phyloP scores from a whole-genome alignment of 192 early-diverging fungal genomes.

The Backusella liffmaniae region DNA sequence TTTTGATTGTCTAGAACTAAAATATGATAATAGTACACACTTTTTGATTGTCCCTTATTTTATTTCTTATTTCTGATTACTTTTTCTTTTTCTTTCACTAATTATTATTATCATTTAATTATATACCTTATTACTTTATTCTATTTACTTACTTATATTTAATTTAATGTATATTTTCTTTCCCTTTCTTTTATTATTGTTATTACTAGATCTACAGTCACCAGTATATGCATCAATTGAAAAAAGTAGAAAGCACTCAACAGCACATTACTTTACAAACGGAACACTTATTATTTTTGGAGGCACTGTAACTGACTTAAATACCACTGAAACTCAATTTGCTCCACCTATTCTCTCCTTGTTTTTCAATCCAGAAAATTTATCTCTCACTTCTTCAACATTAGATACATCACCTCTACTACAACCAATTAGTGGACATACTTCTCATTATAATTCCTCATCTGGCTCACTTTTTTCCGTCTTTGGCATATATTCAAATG shows the following conservation, averaged over 20 bases:
- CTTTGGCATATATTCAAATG: neutral
- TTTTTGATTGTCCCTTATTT: neutral
- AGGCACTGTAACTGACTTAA: neutral
- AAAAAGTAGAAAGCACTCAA: constrained; percentile 6
- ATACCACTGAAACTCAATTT: neutral
- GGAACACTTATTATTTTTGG: neutral
- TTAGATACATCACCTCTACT: neutral
- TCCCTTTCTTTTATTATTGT: neutral
- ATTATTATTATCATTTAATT: neutral
- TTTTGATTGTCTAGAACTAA: neutral
- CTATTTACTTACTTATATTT: neutral
- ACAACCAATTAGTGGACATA: neutral
- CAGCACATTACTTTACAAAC: constrained; percentile 4
- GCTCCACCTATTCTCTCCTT: neutral
- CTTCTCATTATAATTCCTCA: neutral
- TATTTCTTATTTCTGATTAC: neutral
- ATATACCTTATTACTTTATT: neutral
- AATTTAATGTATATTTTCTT: neutral
- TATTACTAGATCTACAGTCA: neutral
- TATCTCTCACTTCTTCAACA: neutral
- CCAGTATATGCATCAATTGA: neutral
- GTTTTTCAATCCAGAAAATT: neutral
- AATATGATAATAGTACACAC: neutral
- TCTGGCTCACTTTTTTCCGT: neutral
- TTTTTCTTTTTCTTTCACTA: neutral